Base-by-base conservation (phyloP, 148 eudicot genomes). In the Vaccinium macrocarpon region DNA sequence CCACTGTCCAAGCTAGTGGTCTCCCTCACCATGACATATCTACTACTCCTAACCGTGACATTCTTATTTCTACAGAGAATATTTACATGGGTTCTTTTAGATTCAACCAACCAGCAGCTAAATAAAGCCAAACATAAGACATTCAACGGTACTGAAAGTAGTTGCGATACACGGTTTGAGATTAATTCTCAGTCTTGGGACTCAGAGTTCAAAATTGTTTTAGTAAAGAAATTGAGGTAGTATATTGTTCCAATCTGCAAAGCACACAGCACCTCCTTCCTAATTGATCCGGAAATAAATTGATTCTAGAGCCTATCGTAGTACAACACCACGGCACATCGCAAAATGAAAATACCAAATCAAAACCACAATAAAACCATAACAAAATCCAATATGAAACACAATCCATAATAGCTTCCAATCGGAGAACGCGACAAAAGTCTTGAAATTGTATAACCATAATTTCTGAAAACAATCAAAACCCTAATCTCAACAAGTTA, bases 391-490 rank as follows among this genome's bases (percentile, higher is more conserved):
- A 61, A 21, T 1, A 64, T 64, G 71, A 64, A 27, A 68, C 35
- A 11, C 15, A 77, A 21, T 16, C 59, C 80, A 51, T 77, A 53
- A 53, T 51, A 51, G 80, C 82, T 79, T 29, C 18, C 59, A 56
- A 32, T 13, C 19, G 9, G 48, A 8, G 4, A 55, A 8, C 68
- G 1, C 35, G 53, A 53, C 21, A 53, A 2, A 51, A 46, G 38
- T 25, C 38, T 51, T 27, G 14, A 25, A 25, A 78, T 52, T 52
- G 13, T 53, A 52, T 78, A 13, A 51, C 27, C 81, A 78, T 78
- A 51, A 27, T 78, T 57, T 77, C 42, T 10, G 49, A 35, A 79
- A 79, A 79, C 16, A 25, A 79, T 19, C 10, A 15, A 55, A 56
- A 35, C 82, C 82, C 82, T 29, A 52, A 57, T 29, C 38, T 29